Evolutionary conservation across 1,139 yeast genomes (phyloP).

Genomic region (Candida sanyaensis): DNA sequence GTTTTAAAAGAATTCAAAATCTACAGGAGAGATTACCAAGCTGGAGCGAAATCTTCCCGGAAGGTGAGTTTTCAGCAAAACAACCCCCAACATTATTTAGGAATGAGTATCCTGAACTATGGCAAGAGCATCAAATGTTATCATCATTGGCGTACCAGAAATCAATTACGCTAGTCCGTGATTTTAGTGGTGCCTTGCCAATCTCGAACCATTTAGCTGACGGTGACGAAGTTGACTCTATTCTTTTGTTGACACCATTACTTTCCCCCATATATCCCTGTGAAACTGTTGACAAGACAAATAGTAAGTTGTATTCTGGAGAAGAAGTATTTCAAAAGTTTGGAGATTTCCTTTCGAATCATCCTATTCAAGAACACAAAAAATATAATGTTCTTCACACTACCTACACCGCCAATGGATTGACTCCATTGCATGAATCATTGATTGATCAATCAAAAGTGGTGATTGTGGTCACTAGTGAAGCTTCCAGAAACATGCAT

Average conservation of each 20-base stretch:
- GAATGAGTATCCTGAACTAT: slow-evolving; percentile 30
- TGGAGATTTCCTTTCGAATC: slow-evolving; percentile 43
- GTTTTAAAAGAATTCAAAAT: slow-evolving; percentile 46
- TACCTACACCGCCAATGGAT: slow-evolving; percentile 66
- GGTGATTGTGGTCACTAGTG: slow-evolving; percentile 61
- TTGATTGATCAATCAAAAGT: slow-evolving; percentile 57
- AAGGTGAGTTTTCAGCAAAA: slow-evolving; percentile 33
- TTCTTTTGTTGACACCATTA: slow-evolving; percentile 56
- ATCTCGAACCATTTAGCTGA: slow-evolving; percentile 40
- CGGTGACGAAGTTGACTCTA: slow-evolving; percentile 27
- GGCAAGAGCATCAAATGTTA: slow-evolving; percentile 47
- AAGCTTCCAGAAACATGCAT: slow-evolving; percentile 64
- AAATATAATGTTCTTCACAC: slow-evolving; percentile 58
- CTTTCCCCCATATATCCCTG: slow-evolving; percentile 44
- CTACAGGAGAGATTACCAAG: slow-evolving; percentile 46
- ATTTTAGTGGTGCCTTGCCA: slow-evolving; percentile 54
- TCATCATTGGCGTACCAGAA: slow-evolving; percentile 52
- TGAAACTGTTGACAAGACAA: slow-evolving; percentile 13
- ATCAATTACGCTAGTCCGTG: slow-evolving; percentile 59
- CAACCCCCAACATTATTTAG: slow-evolving; percentile 28
- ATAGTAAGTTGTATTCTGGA: slow-evolving; percentile 42
- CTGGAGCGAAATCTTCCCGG: slow-evolving; percentile 52
- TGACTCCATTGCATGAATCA: slow-evolving; percentile 58
- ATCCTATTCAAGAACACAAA: slow-evolving; percentile 26
- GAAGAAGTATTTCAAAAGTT: slow-evolving; percentile 60